Base-by-base conservation (phyloP, 345 rosid genomes). In the Salix koriyanagi region DNA sequence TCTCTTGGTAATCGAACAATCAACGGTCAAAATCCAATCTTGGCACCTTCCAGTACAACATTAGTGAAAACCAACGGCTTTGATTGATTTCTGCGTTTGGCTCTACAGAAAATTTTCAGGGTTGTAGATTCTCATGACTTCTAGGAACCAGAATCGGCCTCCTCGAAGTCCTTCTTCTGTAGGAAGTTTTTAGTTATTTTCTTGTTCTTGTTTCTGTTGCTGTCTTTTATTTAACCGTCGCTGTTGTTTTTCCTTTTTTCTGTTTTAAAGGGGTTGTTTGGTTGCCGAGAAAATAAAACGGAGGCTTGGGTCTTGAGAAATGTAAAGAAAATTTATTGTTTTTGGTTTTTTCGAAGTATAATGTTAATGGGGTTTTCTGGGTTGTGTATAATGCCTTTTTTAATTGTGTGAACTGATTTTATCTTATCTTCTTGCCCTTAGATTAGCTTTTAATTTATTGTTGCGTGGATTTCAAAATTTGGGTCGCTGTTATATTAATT, bases 111-210 rank as follows among this genome's bases (percentile, higher is more conserved):
- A 6, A 34, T 36, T 66, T 34, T 34, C 69, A 1, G 23, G 32
- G 69, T 32, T 6, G 41, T 70, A 10, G 60, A 68, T 37, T 30
- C 52, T 18, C 14, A 90, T 93, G 96, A 56, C 94, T 48, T 86
- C 94, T 9, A 88, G 98, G 30, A 87, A 90, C 71, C 98, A 93
- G 86, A 93, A 90, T 58, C 79, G 93, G 76, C 91, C 91, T 41
- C 97, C 98, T 7, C 97, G 94, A 4, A 92, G 93, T 70, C 90
- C 95, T 28, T 77, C 77, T 41, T 1, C 83, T 37, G 97, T 93
- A 88, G 85, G 88, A 7, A 88, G 85, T 7, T 26, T 14, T 25
- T 12, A 2, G 16, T 28, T 8, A 9, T 6, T 72, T 12, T 4
- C 1, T 14, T 14, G 34, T 44, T 46, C 1, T 7, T 6, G 62